Conservation (phyloP, 2,329 filamentous ascomycete genomes). For the Ophiostoma ulmi region DNA sequence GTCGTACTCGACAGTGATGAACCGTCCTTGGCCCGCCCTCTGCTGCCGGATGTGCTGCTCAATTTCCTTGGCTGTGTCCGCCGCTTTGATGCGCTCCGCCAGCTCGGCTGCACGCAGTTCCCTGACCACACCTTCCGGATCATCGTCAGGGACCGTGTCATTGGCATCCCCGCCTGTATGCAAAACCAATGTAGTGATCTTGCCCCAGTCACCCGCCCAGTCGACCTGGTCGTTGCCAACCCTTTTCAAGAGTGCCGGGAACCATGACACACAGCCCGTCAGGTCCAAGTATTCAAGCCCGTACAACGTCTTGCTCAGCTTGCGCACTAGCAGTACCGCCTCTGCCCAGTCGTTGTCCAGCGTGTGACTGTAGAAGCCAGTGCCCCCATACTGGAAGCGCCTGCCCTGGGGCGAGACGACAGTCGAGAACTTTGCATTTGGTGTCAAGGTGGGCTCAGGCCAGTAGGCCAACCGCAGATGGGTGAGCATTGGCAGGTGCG, state of each 20-base stretch:
- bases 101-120: slow-evolving; percentile 17
- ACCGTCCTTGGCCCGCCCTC: slow-evolving; percentile 27
- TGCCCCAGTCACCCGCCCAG: slow-evolving; percentile 40
- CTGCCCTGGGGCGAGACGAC: slow-evolving; percentile 43
- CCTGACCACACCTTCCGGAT: background rate
- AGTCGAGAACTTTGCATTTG: slow-evolving; percentile 47
- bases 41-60: slow-evolving; percentile 28
- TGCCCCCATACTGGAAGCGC: slow-evolving; percentile 49
- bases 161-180: background rate
- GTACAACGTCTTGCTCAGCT: slow-evolving; percentile 52
- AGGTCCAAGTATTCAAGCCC: slow-evolving; percentile 57
- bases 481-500: slow-evolving; percentile 50
- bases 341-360: slow-evolving; percentile 57
- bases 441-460: slow-evolving; percentile 56
- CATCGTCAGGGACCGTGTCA: background rate
- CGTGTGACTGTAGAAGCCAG: slow-evolving; percentile 53
- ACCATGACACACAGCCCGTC: slow-evolving; percentile 55
- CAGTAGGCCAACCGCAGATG: slow-evolving; percentile 59
- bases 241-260: slow-evolving; percentile 41
- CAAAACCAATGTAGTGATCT: slow-evolving; percentile 28
- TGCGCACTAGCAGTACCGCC: slow-evolving; percentile 50
- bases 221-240: slow-evolving; percentile 48
- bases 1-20: slow-evolving; percentile 24
- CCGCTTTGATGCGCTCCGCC: slow-evolving; percentile 20
- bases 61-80: slow-evolving; percentile 22